Conservation (phyloP, 2,329 filamentous ascomycete genomes). For the Fusarium proliferatum region DNA sequence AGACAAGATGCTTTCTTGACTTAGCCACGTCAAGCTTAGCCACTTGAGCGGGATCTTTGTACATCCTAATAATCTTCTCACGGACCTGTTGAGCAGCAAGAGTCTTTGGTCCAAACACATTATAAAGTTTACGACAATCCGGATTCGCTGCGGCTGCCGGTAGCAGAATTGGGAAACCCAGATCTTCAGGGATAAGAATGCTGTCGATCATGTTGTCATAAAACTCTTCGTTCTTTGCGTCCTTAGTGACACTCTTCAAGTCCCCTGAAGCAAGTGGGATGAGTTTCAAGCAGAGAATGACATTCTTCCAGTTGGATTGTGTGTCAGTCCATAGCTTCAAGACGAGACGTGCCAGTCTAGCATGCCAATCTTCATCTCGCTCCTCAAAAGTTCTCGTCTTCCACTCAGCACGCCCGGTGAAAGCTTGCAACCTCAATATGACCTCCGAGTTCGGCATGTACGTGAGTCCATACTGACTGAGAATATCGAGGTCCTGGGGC, state of each 20-base stretch:
- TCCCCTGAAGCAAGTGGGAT: not conserved
- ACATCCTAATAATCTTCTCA: not conserved
- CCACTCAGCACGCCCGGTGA: not conserved
- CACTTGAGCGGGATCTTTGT: not conserved
- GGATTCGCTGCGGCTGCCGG: not conserved
- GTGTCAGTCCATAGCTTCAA: accelerated
- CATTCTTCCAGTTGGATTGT: accelerated
- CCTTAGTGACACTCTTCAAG: accelerated
- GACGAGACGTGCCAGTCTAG: not conserved
- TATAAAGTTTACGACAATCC: not conserved
- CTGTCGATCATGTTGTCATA: not conserved
- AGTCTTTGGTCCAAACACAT: accelerated
- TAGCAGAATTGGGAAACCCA: not conserved
- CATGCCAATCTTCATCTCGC: not conserved
- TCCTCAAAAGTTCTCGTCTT: not conserved
- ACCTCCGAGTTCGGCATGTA: not conserved
- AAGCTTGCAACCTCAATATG: not conserved
- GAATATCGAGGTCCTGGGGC: not conserved
- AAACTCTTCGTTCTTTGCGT: not conserved
- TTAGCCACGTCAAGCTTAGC: not conserved
- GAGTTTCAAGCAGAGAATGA: not conserved
- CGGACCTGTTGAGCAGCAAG: not conserved
- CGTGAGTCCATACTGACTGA: not conserved
- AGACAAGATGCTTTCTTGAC: not conserved
- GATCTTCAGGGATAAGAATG: not conserved